Evolutionary conservation across 257 asterid genomes (phyloP).

Genomic region (Solanum peruvianum): DNA sequence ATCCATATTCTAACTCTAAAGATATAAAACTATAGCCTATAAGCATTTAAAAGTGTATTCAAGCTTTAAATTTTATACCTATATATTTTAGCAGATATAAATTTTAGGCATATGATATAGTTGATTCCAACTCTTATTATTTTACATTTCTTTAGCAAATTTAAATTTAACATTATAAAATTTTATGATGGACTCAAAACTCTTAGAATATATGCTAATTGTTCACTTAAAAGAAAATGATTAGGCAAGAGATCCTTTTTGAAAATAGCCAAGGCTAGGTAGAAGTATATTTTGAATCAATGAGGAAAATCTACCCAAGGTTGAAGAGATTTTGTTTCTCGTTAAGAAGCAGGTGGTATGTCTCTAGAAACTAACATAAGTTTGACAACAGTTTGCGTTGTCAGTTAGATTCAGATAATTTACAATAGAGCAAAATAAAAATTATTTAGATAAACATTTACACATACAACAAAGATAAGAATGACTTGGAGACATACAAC

Average conservation of each 20-base stretch:
- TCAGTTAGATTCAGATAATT: background rate
- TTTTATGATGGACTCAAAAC: background rate
- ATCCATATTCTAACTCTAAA: background rate
- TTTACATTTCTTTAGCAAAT: background rate
- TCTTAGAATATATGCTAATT: background rate
- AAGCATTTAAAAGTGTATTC: background rate
- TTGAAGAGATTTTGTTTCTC: background rate
- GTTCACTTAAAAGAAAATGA: no score
- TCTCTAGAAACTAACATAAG: background rate
- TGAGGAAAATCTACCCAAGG: background rate
- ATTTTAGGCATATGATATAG: background rate
- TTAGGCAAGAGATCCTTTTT: no score
- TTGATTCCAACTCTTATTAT: background rate
- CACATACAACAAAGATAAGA: no score
- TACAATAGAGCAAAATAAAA: no score
- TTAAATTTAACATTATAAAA: background rate
- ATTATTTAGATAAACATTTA: no score
- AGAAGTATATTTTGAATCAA: no score
- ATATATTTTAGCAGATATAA: background rate
- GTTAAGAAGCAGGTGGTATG: background rate
- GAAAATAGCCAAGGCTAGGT: no score
- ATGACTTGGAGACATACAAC: background rate
- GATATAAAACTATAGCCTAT: background rate
- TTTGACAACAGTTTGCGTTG: no score
- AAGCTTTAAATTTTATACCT: background rate